A percentile compares a stretch with the other conserved stretches of the same genome.
These are phyloP conservation scores for Chytriomyces sp. DNA, from an alignment of 192 early-diverging fungal species.

Conservation along the genomic window DNA sequence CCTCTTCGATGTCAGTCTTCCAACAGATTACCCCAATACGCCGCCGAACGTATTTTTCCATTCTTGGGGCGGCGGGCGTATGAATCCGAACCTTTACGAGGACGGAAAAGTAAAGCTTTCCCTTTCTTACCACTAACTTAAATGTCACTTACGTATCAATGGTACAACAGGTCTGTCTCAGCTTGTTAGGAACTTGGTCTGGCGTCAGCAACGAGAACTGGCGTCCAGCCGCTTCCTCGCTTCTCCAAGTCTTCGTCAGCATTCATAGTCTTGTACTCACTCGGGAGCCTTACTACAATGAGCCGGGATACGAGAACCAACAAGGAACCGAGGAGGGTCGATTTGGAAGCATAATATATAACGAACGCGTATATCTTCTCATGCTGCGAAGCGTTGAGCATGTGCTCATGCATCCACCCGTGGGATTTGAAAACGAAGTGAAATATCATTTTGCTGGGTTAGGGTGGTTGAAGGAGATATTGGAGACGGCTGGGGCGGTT, in stretches of 20 bases:
- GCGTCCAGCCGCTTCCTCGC: slow-evolving; percentile 23
- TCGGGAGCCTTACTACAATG: slow-evolving; percentile 59
- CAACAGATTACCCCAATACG: slow-evolving; percentile 49
- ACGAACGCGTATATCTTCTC: slow-evolving; percentile 60
- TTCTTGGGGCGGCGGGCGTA: slow-evolving; percentile 57
- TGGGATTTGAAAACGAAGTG: slow-evolving; percentile 28
- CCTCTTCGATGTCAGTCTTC: slow-evolving; percentile 59
- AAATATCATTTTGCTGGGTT: slow-evolving; percentile 19
- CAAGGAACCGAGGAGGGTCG: slow-evolving; percentile 53
- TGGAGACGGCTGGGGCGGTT: slow-evolving; percentile 19
- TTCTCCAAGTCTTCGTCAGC: slow-evolving; percentile 58
- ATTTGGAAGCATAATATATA: slow-evolving; percentile 53
- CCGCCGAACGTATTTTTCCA: slow-evolving; percentile 61
- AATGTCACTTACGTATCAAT: too few species aligned
- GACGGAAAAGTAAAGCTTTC: slow-evolving; percentile 60
- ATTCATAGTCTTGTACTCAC: slow-evolving; percentile 61
- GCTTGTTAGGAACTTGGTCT: slow-evolving; percentile 62
- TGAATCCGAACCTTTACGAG: slow-evolving; percentile 67
- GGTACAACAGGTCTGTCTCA: too few species aligned
- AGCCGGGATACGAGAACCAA: slow-evolving; percentile 63
- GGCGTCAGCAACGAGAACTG: slow-evolving; percentile 55
- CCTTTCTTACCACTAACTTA: too few species aligned
- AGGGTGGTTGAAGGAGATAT: slow-evolving; percentile 15
- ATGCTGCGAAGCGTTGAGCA: slow-evolving; percentile 41
- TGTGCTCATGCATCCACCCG: slow-evolving; percentile 38